Evolutionary conservation across 352 stramenopile genomes (phyloP).

Genomic region (Globisporangium uncinulatum): DNA sequence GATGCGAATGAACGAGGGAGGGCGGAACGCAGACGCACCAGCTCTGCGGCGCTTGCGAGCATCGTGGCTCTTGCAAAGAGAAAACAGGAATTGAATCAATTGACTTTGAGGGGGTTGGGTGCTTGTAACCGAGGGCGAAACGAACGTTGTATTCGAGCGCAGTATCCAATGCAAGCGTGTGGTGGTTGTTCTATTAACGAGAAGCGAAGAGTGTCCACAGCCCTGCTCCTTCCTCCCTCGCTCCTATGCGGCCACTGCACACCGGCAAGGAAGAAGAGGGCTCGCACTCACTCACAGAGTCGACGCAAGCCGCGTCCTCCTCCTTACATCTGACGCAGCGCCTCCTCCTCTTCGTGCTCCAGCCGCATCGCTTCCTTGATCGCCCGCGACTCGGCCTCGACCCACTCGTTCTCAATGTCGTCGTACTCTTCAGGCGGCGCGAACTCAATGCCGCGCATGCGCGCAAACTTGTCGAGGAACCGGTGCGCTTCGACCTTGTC

Average conservation of each 20-base stretch:
- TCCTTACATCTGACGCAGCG: slow-evolving; percentile 56
- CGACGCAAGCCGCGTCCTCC: no score
- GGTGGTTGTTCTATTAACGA: no score
- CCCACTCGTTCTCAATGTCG: slow-evolving; percentile 78
- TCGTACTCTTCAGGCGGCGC: slow-evolving; percentile 71
- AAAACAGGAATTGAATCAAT: not conserved
- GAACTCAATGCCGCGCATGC: slow-evolving; percentile 76
- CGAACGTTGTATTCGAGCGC: no score
- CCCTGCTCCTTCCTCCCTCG: no score
- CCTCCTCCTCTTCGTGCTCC: slow-evolving; percentile 76
- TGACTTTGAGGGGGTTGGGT: not conserved
- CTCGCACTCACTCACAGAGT: no score
- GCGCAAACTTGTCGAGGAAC: slow-evolving; percentile 79
- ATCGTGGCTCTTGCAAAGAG: slow-evolving; percentile 2
- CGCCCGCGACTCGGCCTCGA: slow-evolving; percentile 67
- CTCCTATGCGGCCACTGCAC: no score
- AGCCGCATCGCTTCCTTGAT: slow-evolving; percentile 85
- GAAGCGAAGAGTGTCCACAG: no score
- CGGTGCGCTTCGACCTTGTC: slow-evolving; percentile 73
- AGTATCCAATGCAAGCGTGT: no score
- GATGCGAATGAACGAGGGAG: no score
- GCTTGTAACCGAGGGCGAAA: no score
- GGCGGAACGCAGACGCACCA: slow-evolving; percentile 5
- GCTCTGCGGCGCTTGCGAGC: slow-evolving; percentile 8
- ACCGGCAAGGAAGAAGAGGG: not conserved